Evolutionary conservation across 1,284 basidiomycete species (phyloP).

Genomic region (Apiotrichum veenhuisii): DNA sequence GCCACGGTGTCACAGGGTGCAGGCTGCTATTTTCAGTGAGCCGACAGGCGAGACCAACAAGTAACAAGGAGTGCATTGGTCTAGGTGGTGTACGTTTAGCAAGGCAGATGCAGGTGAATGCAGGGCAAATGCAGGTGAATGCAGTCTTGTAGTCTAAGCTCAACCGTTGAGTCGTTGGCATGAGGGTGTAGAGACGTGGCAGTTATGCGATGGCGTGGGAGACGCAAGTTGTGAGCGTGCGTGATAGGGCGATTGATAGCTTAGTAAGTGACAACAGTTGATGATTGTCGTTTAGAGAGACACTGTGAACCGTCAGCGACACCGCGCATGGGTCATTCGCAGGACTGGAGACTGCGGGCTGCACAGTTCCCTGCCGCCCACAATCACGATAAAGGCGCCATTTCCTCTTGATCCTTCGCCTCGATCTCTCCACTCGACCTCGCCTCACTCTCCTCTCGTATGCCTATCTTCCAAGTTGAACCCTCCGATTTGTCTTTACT

Average conservation of each 20-base stretch:
- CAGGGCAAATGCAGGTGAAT: not conserved
- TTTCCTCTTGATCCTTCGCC: not conserved
- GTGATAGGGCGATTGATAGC: not conserved
- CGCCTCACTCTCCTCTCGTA: not conserved
- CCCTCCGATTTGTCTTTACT: slow-evolving; percentile 41
- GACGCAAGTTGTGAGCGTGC: too few relatives aligned
- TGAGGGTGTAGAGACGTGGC: not conserved
- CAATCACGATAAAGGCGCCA: too few relatives aligned
- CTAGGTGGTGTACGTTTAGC: too few relatives aligned
- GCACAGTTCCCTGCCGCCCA: too few relatives aligned
- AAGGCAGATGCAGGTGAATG: not conserved
- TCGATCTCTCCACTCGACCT: not conserved
- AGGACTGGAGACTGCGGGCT: too few relatives aligned
- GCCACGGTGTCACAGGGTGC: too few relatives aligned
- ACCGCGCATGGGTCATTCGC: not conserved
- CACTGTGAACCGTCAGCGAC: not conserved
- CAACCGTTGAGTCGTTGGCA: not conserved
- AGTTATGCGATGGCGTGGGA: too few relatives aligned
- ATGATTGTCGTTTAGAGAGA: not conserved
- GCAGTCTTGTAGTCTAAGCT: not conserved
- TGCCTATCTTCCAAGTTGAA: not conserved
- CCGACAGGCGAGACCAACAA: too few relatives aligned
- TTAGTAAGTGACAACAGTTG: slow-evolving; percentile 2
- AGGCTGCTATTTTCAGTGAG: too few relatives aligned
- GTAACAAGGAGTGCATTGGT: too few relatives aligned